Evolutionary conservation across 164 flowering plant species (phyloP).

Genomic region (Chimonanthus praecox): DNA sequence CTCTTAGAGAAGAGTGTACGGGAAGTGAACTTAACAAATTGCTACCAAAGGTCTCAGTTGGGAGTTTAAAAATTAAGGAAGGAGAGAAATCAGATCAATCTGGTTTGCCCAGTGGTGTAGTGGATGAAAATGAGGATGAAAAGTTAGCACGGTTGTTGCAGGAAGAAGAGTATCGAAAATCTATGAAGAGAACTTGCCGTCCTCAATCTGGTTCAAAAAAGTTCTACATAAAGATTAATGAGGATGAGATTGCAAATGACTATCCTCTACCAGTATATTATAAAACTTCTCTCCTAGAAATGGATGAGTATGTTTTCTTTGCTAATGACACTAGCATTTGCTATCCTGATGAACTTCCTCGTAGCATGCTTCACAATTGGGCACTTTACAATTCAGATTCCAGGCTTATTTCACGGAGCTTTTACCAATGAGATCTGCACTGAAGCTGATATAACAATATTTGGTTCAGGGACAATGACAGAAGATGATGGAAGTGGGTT

Average conservation of each 20-base stretch:
- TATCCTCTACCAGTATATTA: constrained; percentile 88
- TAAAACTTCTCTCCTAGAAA: constrained; percentile 48
- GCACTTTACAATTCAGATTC: constrained; percentile 84
- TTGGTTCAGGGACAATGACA: constrained; percentile 82
- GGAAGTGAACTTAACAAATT: constrained; percentile 20
- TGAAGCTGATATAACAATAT: constrained; percentile 79
- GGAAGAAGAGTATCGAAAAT: constrained; percentile 66
- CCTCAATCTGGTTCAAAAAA: constrained; percentile 31
- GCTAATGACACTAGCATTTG: constrained; percentile 40
- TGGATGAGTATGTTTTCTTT: constrained; percentile 70
- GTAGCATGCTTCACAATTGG: constrained; percentile 85
- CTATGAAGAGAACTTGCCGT: constrained; percentile 41
- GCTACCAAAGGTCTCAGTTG: constrained; percentile 13
- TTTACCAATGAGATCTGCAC: constrained; percentile 82
- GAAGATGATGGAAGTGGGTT: constrained; percentile 77
- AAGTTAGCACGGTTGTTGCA: constrained; percentile 66
- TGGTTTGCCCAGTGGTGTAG: constrained; percentile 8
- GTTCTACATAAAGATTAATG: constrained; percentile 74
- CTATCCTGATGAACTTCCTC: constrained; percentile 55
- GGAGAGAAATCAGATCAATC: constrained; percentile 14
- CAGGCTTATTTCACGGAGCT: constrained; percentile 74
- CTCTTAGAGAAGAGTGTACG: constrained; percentile 53
- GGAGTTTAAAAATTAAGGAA: constrained; percentile 23
- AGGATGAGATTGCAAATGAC: constrained; percentile 89
- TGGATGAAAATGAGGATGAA: constrained; percentile 56